phyloP scores from a whole-genome alignment of 1,284 basidiomycete species.

The Pseudozyma tsukubaensis region DNA sequence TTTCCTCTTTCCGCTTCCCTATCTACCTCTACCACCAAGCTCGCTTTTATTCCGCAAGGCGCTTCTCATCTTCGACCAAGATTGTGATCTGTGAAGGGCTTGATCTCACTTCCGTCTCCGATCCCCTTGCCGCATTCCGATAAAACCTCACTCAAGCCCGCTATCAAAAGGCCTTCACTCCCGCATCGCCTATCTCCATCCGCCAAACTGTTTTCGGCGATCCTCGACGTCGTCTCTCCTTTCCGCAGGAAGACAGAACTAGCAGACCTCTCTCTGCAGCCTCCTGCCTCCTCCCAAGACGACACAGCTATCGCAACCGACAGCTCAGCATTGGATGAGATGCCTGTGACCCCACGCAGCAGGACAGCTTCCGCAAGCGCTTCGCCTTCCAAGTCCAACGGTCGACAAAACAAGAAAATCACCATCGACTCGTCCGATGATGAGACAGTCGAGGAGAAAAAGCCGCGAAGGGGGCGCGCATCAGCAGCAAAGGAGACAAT shows the following conservation, averaged over 20 bases:
- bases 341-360: constrained; percentile 28
- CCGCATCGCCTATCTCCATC: not conserved
- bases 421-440: constrained; percentile 26
- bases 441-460: constrained; percentile 18
- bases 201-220: constrained; percentile 30
- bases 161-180: not conserved
- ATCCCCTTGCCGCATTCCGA: too few species aligned
- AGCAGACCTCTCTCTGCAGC: not conserved
- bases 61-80: too few species aligned
- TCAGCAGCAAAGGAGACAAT: constrained; percentile 14
- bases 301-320: too few species aligned
- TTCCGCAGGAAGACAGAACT: constrained; percentile 24
- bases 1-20: too few species aligned
- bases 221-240: constrained; percentile 21
- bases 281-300: not conserved
- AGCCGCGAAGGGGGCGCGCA: constrained; percentile 1
- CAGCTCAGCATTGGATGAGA: not conserved
- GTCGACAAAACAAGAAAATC: constrained; percentile 11
- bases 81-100: too few species aligned
- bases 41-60: too few species aligned
- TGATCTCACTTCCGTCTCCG: too few species aligned
- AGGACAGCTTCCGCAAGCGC: constrained; percentile 24
- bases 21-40: too few species aligned
- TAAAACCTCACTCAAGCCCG: too few species aligned
- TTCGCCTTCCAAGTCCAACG: constrained; percentile 29